Conservation (phyloP, 257 asterid species). For the Solanum medicagineum region DNA sequence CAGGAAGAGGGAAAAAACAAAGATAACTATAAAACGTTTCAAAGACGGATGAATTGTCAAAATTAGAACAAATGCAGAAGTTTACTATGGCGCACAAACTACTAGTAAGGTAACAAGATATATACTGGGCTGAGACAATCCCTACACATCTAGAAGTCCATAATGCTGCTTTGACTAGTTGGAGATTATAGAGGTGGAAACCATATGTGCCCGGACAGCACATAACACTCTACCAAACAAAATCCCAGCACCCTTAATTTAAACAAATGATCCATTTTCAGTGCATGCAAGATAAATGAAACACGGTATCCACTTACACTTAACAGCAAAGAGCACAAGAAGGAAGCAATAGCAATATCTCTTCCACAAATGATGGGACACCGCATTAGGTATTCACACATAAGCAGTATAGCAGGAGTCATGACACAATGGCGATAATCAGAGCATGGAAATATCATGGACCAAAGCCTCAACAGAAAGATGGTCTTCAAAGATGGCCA, state of each 20-base stretch:
- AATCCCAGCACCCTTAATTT: neutral
- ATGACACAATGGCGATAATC: slow-evolving; percentile 89
- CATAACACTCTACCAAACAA: neutral
- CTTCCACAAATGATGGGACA: slow-evolving; percentile 65
- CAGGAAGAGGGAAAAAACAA: neutral
- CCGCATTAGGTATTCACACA: slow-evolving; percentile 83
- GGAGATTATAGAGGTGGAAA: neutral
- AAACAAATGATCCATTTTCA: neutral
- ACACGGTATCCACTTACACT: slow-evolving; percentile 42
- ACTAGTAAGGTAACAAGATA: neutral
- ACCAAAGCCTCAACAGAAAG: slow-evolving; percentile 78
- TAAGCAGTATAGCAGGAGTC: slow-evolving; percentile 74
- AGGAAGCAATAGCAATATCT: slow-evolving; percentile 70
- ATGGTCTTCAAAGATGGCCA: slow-evolving; percentile 91
- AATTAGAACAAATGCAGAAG: neutral
- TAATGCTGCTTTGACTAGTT: neutral
- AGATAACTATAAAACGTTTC: neutral
- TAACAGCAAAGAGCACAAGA: slow-evolving; percentile 85
- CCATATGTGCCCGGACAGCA: neutral
- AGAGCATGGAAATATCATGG: slow-evolving; percentile 90
- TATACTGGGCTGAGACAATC: neutral
- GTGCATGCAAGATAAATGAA: neutral
- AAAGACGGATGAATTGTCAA: neutral
- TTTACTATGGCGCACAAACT: neutral
- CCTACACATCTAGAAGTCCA: neutral